These are phyloP conservation scores for Acmispon strigosus DNA, from an alignment of 306 rosid genomes.

Conservation along the genomic window DNA sequence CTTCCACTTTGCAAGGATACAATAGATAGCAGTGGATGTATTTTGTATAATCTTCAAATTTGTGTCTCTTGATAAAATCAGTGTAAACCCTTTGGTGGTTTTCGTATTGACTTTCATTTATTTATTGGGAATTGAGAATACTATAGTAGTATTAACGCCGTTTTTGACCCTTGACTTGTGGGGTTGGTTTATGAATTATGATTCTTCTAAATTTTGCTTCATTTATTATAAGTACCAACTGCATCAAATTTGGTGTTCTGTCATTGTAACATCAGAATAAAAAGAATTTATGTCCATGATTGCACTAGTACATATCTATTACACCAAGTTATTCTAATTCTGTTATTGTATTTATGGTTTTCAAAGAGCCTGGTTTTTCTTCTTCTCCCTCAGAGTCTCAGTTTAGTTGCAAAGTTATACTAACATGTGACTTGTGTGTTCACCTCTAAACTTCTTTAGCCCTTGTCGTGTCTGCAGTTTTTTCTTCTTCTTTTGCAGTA, in stretches of 20 bases:
- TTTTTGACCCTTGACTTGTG: neutral
- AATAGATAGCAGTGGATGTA: neutral
- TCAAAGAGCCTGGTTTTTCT: no score
- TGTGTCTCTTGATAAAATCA: neutral
- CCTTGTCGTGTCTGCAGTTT: no score
- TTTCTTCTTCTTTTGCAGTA: no score
- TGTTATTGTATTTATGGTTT: no score
- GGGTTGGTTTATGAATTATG: neutral
- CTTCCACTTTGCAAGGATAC: neutral
- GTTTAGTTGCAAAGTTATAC: no score
- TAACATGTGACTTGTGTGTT: no score
- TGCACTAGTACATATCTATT: neutral
- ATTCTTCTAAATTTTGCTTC: slow-evolving; percentile 6
- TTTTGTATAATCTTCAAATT: neutral
- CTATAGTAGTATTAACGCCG: neutral
- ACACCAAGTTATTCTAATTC: no score
- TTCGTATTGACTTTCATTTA: neutral
- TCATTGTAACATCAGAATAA: neutral
- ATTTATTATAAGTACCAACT: neutral
- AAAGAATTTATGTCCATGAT: neutral
- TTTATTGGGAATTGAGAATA: neutral
- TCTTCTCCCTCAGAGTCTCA: no score
- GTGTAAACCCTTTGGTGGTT: neutral
- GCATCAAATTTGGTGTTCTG: neutral
- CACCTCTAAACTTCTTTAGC: no score